A percentile compares a stretch with the other conserved stretches of the same genome.
phyloP scores from a whole-genome alignment of 768 basidiomycete species.

The Lactarius hengduanensis region DNA sequence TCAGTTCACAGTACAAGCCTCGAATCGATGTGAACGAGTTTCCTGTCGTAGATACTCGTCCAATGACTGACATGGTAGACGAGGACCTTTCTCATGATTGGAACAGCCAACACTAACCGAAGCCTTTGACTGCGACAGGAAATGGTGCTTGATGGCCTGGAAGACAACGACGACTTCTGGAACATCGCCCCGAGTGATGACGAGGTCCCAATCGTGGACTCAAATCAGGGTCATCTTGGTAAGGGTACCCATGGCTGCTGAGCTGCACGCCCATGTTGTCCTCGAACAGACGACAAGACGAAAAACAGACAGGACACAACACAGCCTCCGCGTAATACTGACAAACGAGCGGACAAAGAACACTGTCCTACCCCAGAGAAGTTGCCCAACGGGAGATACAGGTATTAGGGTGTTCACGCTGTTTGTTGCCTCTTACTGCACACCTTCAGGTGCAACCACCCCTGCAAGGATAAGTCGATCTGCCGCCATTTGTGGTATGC shows the following conservation, averaged over 20 bases:
- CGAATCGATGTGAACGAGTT: constrained; percentile 51
- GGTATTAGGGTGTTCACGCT: constrained; percentile 33
- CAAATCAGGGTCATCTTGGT: constrained; percentile 37
- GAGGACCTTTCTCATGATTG: neutral
- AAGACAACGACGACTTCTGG: constrained; percentile 70
- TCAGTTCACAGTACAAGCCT: constrained; percentile 57
- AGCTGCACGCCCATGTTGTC: neutral
- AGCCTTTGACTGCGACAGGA: constrained; percentile 45
- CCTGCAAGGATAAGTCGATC: constrained; percentile 71
- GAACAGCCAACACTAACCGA: constrained; percentile 1
- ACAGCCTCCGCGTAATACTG: neutral
- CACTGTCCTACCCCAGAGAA: constrained; percentile 34
- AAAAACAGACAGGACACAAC: neutral
- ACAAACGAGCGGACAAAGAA: constrained; percentile 5
- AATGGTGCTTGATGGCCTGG: constrained; percentile 61
- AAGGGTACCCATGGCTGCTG: constrained; percentile 3
- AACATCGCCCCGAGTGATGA: constrained; percentile 43
- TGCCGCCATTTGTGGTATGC: constrained; percentile 76
- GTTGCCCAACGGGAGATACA: constrained; percentile 62
- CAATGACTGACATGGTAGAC: constrained; percentile 56
- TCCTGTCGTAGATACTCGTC: constrained; percentile 70
- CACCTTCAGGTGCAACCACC: constrained; percentile 66
- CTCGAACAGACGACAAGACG: neutral
- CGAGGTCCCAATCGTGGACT: constrained; percentile 32
- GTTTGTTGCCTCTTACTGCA: neutral